phyloP scores from a whole-genome alignment of 108 stramenopile species.

The Bacterosira constricta region DNA sequence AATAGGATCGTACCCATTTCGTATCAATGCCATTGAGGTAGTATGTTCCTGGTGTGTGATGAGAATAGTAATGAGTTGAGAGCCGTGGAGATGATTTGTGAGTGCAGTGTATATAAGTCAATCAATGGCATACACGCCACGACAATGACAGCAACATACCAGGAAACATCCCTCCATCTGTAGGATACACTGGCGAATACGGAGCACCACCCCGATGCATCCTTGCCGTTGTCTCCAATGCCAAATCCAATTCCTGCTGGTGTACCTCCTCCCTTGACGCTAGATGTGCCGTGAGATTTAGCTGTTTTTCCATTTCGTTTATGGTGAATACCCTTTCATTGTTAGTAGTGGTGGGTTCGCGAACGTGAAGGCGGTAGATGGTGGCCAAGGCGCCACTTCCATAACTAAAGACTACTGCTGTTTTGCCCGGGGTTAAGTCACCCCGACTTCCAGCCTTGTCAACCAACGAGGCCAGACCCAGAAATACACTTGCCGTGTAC shows the following conservation, averaged over 20 bases:
- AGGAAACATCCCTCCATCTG: constrained; percentile 81
- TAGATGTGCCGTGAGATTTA: constrained; percentile 80
- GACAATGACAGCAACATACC: constrained; percentile 7
- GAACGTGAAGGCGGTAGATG: constrained; percentile 89
- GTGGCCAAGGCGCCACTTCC: constrained; percentile 92
- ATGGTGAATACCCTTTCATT: constrained; percentile 69
- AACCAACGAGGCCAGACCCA: constrained; percentile 87
- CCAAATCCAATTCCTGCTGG: constrained; percentile 89
- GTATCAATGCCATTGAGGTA: constrained; percentile 88
- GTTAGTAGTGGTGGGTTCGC: constrained; percentile 54
- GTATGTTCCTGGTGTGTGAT: constrained; percentile 70
- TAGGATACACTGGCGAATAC: constrained; percentile 88
- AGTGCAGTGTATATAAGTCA: too few relatives aligned
- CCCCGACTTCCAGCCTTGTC: constrained; percentile 72
- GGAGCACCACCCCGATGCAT: constrained; percentile 87
- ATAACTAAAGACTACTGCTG: constrained; percentile 82
- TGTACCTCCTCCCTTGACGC: constrained; percentile 81
- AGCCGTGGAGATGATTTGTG: too few relatives aligned
- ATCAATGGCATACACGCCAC: too few relatives aligned
- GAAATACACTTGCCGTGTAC: constrained; percentile 95
- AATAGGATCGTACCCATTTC: constrained; percentile 81
- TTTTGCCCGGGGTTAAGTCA: constrained; percentile 72
- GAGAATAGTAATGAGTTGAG: not conserved
- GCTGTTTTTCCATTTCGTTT: constrained; percentile 66
- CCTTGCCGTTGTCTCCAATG: constrained; percentile 87